Conservation (phyloP, 345 rosid genomes). For the Kandelia obovata region DNA sequence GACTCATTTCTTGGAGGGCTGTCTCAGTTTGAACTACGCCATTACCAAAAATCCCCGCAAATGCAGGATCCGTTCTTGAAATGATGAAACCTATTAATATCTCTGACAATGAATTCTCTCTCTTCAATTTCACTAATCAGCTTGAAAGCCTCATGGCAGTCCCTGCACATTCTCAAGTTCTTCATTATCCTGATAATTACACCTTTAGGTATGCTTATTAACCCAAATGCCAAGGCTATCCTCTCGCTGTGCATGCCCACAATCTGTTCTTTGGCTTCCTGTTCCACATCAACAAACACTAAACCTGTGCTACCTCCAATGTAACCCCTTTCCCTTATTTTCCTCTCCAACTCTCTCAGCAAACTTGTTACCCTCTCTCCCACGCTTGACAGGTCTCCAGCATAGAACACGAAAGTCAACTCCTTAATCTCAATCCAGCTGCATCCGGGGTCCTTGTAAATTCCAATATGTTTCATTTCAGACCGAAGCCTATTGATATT, state of each 20-base stretch:
- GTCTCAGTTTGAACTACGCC: no score
- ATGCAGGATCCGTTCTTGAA: slow-evolving; percentile 52
- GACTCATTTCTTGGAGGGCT: no score
- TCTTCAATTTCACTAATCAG: slow-evolving; percentile 51
- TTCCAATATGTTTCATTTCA: slow-evolving; percentile 57
- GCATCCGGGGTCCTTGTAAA: slow-evolving; percentile 67
- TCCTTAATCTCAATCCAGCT: slow-evolving; percentile 73
- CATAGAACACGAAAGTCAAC: slow-evolving; percentile 44
- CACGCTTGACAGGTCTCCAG: slow-evolving; percentile 48
- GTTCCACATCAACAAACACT: slow-evolving; percentile 59
- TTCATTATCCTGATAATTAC: slow-evolving; percentile 53
- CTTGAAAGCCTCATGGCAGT: slow-evolving; percentile 72
- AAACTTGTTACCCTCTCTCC: slow-evolving; percentile 37
- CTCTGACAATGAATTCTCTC: slow-evolving; percentile 65
- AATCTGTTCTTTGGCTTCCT: slow-evolving; percentile 55
- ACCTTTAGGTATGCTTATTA: slow-evolving; percentile 44
- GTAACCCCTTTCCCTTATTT: slow-evolving; percentile 59
- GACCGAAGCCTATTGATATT: slow-evolving; percentile 45
- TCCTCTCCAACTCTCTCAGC: slow-evolving; percentile 49
- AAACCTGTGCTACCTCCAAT: slow-evolving; percentile 36
- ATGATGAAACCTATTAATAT: slow-evolving; percentile 72
- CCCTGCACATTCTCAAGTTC: slow-evolving; percentile 70
- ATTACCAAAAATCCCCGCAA: slow-evolving; percentile 67
- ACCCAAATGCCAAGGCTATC: slow-evolving; percentile 58
- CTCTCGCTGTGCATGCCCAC: slow-evolving; percentile 69